These are phyloP conservation scores for Strombidium stylifer DNA, from an alignment of 73 alveolate species.

Conservation along the genomic window DNA sequence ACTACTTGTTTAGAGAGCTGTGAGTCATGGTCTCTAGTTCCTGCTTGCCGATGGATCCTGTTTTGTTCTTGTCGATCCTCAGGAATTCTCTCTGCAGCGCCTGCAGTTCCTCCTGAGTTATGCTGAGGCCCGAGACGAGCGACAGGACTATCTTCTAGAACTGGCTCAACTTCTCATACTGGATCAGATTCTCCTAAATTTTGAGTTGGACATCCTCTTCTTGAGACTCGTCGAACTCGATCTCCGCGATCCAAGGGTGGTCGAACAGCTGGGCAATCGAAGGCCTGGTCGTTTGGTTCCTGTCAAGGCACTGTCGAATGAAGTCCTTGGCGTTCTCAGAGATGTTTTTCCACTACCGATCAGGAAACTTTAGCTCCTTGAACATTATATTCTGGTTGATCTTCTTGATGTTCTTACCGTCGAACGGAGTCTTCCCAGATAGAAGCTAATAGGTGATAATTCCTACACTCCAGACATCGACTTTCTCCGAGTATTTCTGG, in stretches of 20 bases:
- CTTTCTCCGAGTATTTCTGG: conserved; percentile 92
- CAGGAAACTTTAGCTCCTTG: conserved; percentile 53
- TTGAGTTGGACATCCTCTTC: conserved; percentile 7
- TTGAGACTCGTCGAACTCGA: background rate
- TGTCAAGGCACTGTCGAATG: conserved; percentile 61
- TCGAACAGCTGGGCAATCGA: conserved; percentile 69
- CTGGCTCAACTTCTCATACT: conserved; percentile 8
- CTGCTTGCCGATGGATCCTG: conserved; percentile 40
- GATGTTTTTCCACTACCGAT: conserved; percentile 37
- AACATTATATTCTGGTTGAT: conserved; percentile 67
- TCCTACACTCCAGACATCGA: conserved; percentile 98
- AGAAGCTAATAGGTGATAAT: conserved; percentile 85
- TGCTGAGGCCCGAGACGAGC: conserved; percentile 5
- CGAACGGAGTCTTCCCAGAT: conserved; percentile 95
- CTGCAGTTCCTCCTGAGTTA: conserved; percentile 10
- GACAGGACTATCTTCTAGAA: conserved; percentile 18
- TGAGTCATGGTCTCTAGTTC: conserved; percentile 17
- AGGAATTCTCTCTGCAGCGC: conserved; percentile 19
- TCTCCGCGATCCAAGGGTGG: conserved; percentile 70
- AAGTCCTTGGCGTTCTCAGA: conserved; percentile 67
- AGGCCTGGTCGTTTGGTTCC: conserved; percentile 69
- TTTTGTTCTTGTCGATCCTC: conserved; percentile 38
- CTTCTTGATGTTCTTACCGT: conserved; percentile 85
- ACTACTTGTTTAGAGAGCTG: no score
- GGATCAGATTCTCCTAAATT: background rate